phyloP scores from a whole-genome alignment of 495 filamentous ascomycete genomes.

The Neurospora cerealis region DNA sequence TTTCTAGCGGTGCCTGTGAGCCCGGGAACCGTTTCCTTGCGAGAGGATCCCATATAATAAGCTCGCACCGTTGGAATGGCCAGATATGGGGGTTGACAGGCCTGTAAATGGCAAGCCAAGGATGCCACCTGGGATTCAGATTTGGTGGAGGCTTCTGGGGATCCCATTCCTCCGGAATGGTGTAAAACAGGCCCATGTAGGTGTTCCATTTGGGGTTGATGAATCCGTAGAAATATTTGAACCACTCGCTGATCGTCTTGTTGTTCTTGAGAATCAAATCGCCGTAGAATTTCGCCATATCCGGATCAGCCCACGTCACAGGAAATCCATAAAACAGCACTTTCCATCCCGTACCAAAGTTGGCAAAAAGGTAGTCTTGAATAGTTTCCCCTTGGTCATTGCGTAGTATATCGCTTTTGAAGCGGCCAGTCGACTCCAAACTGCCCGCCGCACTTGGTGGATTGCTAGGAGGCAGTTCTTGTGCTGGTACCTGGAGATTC shows the following conservation, averaged over 20 bases:
- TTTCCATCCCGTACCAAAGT: not conserved
- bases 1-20: not conserved
- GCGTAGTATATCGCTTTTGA: slow-evolving; percentile 5
- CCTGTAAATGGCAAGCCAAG: slow-evolving; percentile 34
- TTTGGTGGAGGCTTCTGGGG: slow-evolving; percentile 7
- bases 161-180: slow-evolving; percentile 29
- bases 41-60: slow-evolving; percentile 39
- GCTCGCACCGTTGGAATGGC: slow-evolving; percentile 15
- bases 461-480: not conserved
- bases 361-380: not conserved
- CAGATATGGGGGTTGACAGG: slow-evolving; percentile 18
- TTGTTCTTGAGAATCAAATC: slow-evolving; percentile 15
- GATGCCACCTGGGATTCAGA: slow-evolving; percentile 12
- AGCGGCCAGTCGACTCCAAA: not conserved
- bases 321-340: slow-evolving; percentile 17
- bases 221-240: slow-evolving; percentile 6
- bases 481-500: not conserved
- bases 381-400: not conserved
- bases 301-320: slow-evolving; percentile 26
- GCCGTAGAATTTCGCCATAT: slow-evolving; percentile 26
- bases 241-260: slow-evolving; percentile 28
- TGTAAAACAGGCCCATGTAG: slow-evolving; percentile 37
- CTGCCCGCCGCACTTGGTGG: not conserved
- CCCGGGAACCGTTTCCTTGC: slow-evolving; percentile 12
- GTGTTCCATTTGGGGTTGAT: slow-evolving; percentile 19